phyloP scores from a whole-genome alignment of 1,139 yeast genomes.

The Candida anutae region DNA sequence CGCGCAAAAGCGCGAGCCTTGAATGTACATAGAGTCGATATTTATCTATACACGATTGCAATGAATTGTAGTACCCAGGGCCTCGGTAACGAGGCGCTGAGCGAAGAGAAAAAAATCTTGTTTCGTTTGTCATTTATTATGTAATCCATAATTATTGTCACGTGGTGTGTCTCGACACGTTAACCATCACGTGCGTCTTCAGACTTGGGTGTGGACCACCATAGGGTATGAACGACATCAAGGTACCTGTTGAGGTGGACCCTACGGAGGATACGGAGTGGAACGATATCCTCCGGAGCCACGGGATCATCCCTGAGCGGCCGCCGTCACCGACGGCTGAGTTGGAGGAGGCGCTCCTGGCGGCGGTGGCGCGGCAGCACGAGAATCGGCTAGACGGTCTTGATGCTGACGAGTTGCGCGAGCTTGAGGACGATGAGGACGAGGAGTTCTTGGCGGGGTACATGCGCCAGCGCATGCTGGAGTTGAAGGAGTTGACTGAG shows the following conservation, averaged over 20 bases:
- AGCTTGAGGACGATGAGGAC: constrained; percentile 72
- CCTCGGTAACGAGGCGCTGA: no score
- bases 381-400: constrained; percentile 68
- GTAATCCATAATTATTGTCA: no score
- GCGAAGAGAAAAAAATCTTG: no score
- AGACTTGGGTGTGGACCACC: not conserved
- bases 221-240: constrained; percentile 20
- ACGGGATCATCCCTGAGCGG: constrained; percentile 88
- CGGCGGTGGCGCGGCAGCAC: constrained; percentile 69
- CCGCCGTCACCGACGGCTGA: constrained; percentile 86
- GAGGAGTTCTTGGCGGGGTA: constrained; percentile 67
- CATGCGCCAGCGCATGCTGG: constrained; percentile 67
- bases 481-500: constrained; percentile 53
- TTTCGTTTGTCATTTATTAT: no score
- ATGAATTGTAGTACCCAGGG: no score
- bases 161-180: not conserved
- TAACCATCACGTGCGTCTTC: not conserved
- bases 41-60: no score
- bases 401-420: constrained; percentile 74
- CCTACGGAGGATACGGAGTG: constrained; percentile 97
- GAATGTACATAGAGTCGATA: no score
- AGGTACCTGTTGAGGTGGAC: constrained; percentile 79
- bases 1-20: no score
- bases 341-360: constrained; percentile 80
- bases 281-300: constrained; percentile 87